These are phyloP conservation scores for Jimgerdemannia flammicorona DNA, from an alignment of 192 early-diverging fungal species.

Conservation along the genomic window DNA sequence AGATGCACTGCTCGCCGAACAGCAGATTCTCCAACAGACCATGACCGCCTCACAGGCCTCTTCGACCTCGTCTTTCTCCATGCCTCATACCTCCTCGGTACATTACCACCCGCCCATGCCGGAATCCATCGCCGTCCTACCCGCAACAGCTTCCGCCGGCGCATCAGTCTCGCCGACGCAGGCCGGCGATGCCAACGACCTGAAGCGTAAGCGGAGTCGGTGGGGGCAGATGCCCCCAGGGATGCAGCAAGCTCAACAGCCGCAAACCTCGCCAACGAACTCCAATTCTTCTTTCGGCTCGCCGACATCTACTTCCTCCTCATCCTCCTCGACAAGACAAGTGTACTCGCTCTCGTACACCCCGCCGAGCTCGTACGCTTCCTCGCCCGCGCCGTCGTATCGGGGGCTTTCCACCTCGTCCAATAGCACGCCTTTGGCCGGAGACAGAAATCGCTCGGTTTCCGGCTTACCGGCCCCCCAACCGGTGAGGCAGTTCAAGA, in stretches of 20 bases:
- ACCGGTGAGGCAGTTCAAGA: constrained; percentile 8
- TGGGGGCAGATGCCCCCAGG: constrained; percentile 16
- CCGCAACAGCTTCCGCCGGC: not conserved
- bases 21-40: not conserved
- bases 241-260: not conserved
- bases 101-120: not conserved
- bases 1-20: not conserved
- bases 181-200: constrained; percentile 6
- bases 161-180: not conserved
- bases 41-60: not conserved
- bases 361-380: not conserved
- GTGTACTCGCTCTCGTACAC: constrained; percentile 8
- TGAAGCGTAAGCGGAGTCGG: constrained; percentile 21
- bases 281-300: not conserved
- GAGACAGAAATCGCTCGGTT: not conserved
- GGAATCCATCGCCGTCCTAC: not conserved
- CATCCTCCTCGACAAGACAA: constrained; percentile 4
- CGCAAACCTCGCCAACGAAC: not conserved
- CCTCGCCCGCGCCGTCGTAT: not conserved
- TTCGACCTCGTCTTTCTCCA: not conserved
- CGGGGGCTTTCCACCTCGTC: not conserved
- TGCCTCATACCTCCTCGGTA: not conserved
- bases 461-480: not conserved
- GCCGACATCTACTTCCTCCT: constrained; percentile 1
- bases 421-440: not conserved